Base-by-base conservation (phyloP, 768 basidiomycete genomes). In the Cyathus striatus region DNA sequence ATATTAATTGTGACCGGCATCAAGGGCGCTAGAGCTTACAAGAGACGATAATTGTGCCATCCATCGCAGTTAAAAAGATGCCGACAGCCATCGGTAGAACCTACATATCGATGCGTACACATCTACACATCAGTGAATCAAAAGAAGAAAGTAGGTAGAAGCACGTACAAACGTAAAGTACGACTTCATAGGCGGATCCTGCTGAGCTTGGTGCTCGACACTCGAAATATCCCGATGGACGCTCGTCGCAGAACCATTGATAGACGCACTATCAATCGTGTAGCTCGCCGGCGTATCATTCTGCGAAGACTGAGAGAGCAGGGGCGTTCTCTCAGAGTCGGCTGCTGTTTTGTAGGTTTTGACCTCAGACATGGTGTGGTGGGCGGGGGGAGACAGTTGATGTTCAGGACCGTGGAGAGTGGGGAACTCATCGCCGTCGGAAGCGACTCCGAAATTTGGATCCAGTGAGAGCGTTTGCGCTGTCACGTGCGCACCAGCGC, bases 11-110 rank as follows among this genome's bases (percentile, higher is more conserved):
- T n/a, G 2, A 37, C 3, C 24, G 13, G 13, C n/a, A 14, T 7
- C 13, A 16, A n/a, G n/a, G 2, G 40, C 10, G 16, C 20, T 21
- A 5, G 12, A 12, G 21, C 12, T 41, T 5, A 70, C 69, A 74
- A 6, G 74, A 70, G 16, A 71, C 65, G 23, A 78, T 65, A 14
- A 76, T 73, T 1, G 73, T 78, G 33, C 61, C 65, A 47, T 78
- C 73, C 68, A 74, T 69, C 7, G 75, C 74, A 12, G 61, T 53
- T 4, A 78, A 58, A 40, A 76, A 70, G 6, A 71, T 67, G 2
- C 73, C 73, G 23, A 75, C 57, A 12, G 70, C 65, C 70, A 75
- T 69, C 6, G 74, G 71, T 46, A 73, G 55, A 10, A 76, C 47
- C 73, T 73, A 42, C 3, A 20, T 14, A 36, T 9, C 9, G 7